phyloP scores from a whole-genome alignment of 2,329 filamentous ascomycete genomes.

The Aspergillus candidus region DNA sequence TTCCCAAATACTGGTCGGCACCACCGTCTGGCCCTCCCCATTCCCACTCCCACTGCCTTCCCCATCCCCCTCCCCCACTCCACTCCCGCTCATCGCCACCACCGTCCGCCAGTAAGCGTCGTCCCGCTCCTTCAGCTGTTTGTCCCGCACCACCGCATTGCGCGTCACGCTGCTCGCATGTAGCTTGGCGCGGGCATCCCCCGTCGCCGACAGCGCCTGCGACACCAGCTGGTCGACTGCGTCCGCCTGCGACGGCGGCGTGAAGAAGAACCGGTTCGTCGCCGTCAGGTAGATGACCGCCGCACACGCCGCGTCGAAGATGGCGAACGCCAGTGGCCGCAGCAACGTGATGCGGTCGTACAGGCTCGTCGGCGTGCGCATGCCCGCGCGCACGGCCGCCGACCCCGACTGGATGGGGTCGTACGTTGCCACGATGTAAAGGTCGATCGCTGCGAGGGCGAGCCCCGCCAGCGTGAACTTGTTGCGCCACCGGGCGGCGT shows the following conservation, averaged over 20 bases:
- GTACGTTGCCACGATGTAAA: conserved; percentile 61
- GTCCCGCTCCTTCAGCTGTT: conserved; percentile 58
- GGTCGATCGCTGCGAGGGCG: conserved; percentile 56
- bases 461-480: conserved; percentile 60
- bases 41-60: conserved; percentile 58
- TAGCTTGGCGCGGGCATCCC: conserved; percentile 58
- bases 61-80: conserved; percentile 48
- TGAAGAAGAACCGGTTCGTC: conserved; percentile 71
- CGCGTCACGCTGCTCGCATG: conserved; percentile 67
- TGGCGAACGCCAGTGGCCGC: conserved; percentile 59
- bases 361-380: conserved; percentile 51
- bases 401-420: conserved; percentile 51
- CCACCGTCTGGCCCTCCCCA: conserved; percentile 51
- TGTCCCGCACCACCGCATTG: conserved; percentile 73
- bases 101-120: conserved; percentile 66
- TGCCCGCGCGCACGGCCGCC: conserved; percentile 54
- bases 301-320: conserved; percentile 59
- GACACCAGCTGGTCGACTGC: conserved; percentile 54
- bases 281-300: conserved; percentile 66
- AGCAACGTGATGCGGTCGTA: conserved; percentile 47
- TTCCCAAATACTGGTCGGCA: conserved; percentile 53
- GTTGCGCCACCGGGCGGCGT: conserved; percentile 63
- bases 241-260: conserved; percentile 56
- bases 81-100: conserved; percentile 43
- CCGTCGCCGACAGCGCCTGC: conserved; percentile 50